phyloP scores from a whole-genome alignment of 192 early-diverging fungal genomes.

The Gigaspora rosea region DNA sequence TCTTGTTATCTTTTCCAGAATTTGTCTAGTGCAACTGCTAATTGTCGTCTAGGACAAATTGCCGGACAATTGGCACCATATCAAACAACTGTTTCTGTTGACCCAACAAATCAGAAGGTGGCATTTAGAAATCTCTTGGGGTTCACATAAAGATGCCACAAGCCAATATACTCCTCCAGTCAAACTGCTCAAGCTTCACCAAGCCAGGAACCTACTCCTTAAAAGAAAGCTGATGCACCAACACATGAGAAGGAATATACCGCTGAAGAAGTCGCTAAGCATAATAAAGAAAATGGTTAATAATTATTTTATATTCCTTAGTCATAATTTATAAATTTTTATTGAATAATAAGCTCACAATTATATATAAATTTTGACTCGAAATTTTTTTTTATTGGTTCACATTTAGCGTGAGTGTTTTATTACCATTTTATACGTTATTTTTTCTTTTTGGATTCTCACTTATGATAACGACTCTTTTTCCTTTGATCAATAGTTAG shows the following conservation, averaged over 20 bases:
- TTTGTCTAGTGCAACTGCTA: slow-evolving; percentile 49
- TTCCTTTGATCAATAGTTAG: too few relatives aligned
- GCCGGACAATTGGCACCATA: slow-evolving; percentile 67
- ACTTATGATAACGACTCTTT: too few relatives aligned
- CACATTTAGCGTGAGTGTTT: too few relatives aligned
- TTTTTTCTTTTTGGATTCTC: too few relatives aligned
- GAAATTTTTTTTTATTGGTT: too few relatives aligned
- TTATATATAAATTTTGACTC: too few relatives aligned
- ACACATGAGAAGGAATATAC: slow-evolving; percentile 54
- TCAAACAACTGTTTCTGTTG: slow-evolving; percentile 53
- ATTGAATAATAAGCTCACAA: too few relatives aligned
- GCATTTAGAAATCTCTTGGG: slow-evolving; percentile 56
- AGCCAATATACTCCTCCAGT: not conserved
- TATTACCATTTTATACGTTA: too few relatives aligned
- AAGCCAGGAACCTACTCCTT: slow-evolving; percentile 33
- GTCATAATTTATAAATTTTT: too few relatives aligned
- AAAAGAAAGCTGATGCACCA: slow-evolving; percentile 34
- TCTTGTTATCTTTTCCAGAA: slow-evolving; percentile 60
- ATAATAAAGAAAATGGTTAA: slow-evolving; percentile 45
- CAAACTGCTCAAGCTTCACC: slow-evolving; percentile 20
- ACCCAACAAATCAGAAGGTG: slow-evolving; percentile 50
- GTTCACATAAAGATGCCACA: slow-evolving; percentile 32
- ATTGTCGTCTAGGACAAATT: slow-evolving; percentile 67
- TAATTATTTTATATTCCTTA: too few relatives aligned
- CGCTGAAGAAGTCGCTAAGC: slow-evolving; percentile 77